Conservation (phyloP, 345 rosid genomes). For the Crucihimalaya himalaica region DNA sequence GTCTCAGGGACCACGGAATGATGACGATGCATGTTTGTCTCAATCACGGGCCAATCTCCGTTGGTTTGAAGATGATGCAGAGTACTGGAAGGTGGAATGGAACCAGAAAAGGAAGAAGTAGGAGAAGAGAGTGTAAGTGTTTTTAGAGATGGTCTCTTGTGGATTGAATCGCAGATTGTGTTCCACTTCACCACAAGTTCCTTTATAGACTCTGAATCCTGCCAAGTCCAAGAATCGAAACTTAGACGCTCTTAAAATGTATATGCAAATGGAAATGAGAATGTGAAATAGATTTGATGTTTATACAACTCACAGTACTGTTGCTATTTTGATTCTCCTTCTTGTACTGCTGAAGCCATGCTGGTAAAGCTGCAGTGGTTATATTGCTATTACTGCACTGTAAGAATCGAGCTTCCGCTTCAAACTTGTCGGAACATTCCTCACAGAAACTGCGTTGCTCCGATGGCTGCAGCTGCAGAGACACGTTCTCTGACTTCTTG, state of each 20-base stretch:
- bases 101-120: constrained; percentile 58
- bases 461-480: constrained; percentile 40
- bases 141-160: constrained; percentile 50
- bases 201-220: constrained; percentile 54
- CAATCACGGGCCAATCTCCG: constrained; percentile 52
- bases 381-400: constrained; percentile 29
- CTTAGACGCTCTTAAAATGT: neutral
- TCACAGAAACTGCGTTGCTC: constrained; percentile 51
- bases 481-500: constrained; percentile 48
- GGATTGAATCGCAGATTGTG: constrained; percentile 56
- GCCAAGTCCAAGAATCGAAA: constrained; percentile 34
- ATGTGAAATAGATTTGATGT: neutral
- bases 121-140: constrained; percentile 64
- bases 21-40: constrained; percentile 44
- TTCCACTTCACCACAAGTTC: constrained; percentile 69
- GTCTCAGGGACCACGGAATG: constrained; percentile 43
- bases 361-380: constrained; percentile 57
- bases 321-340: constrained; percentile 51
- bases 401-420: constrained; percentile 48
- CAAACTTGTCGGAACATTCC: constrained; percentile 55
- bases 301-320: constrained; percentile 30
- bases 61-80: constrained; percentile 40
- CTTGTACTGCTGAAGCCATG: constrained; percentile 82
- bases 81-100: constrained; percentile 42
- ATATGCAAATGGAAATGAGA: neutral